These are phyloP conservation scores for Syncephalis plumigaleata DNA, from an alignment of 371 early-diverging fungal species.

Conservation along the genomic window DNA sequence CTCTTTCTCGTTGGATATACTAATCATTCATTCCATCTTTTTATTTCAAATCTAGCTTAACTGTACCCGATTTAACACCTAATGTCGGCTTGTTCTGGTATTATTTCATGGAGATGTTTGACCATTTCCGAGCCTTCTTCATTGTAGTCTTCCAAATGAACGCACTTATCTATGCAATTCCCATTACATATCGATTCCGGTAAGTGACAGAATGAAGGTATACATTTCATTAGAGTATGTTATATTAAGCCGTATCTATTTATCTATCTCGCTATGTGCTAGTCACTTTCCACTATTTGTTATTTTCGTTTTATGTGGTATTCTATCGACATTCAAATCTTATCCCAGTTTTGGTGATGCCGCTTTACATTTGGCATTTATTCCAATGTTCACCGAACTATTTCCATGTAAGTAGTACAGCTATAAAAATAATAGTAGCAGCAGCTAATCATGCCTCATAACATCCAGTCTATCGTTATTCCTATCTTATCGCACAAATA, in stretches of 20 bases:
- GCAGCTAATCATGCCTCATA: background rate
- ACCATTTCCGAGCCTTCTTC: conserved; percentile 88
- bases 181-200: conserved; percentile 55
- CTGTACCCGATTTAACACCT: conserved; percentile 61
- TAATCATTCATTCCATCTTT: no score
- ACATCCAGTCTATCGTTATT: conserved; percentile 40
- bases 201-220: no score
- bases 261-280: no score
- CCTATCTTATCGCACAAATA: conserved; percentile 38
- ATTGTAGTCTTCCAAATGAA: conserved; percentile 80
- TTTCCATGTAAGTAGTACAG: conserved; percentile 77
- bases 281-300: conserved; percentile 69
- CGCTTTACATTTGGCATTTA: conserved; percentile 55
- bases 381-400: conserved; percentile 63
- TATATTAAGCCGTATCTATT: no score
- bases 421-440: background rate
- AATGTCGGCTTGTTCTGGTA: conserved; percentile 95
- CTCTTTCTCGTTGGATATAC: no score
- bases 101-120: conserved; percentile 95
- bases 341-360: conserved; percentile 83
- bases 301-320: conserved; percentile 37
- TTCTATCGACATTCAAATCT: conserved; percentile 73
- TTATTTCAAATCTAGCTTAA: conserved; percentile 1
- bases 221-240: no score
- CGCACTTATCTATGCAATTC: conserved; percentile 62